Percentiles rank a stretch among this genome's conserved stretches.
Conservation (phyloP, 2,329 filamentous ascomycete species). For the Diplodia corticola region DNA sequence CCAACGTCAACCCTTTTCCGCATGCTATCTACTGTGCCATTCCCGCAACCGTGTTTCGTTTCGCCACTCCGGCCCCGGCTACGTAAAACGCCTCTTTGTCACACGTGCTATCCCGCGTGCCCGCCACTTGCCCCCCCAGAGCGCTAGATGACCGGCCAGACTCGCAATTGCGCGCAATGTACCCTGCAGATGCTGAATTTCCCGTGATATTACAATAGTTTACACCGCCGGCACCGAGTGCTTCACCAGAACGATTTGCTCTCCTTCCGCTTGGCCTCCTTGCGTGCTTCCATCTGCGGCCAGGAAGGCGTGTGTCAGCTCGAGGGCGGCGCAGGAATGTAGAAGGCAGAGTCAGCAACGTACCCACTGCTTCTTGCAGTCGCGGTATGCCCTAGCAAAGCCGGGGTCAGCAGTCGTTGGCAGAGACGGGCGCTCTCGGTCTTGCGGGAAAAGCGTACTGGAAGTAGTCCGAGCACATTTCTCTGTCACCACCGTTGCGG, state of each 20-base stretch:
- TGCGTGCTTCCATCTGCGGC: conserved; percentile 47
- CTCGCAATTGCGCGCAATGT: background rate
- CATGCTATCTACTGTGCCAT: background rate
- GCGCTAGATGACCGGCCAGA: background rate
- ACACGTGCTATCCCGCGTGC: background rate
- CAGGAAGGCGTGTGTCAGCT: background rate
- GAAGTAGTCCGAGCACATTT: conserved; percentile 95
- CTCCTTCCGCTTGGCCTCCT: conserved; percentile 42
- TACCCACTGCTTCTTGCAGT: conserved; percentile 96
- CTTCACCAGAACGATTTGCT: conserved; percentile 17
- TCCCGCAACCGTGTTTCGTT: background rate
- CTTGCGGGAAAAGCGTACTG: conserved; percentile 63
- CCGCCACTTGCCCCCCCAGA: background rate
- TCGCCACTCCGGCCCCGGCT: background rate
- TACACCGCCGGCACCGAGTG: background rate
- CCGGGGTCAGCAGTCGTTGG: background rate
- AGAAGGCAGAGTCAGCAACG: conserved; percentile 33
- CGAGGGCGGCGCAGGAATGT: background rate
- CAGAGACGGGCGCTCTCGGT: background rate
- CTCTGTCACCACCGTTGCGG: conserved; percentile 80
- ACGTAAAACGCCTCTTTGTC: too few relatives aligned
- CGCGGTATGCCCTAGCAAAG: conserved; percentile 75
- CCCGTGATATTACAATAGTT: background rate
- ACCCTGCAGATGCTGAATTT: background rate
- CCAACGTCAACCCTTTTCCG: conserved; percentile 1